Evolutionary conservation across 2,329 filamentous ascomycete genomes (phyloP).

Genomic region (Sphaerulina vaccinii): DNA sequence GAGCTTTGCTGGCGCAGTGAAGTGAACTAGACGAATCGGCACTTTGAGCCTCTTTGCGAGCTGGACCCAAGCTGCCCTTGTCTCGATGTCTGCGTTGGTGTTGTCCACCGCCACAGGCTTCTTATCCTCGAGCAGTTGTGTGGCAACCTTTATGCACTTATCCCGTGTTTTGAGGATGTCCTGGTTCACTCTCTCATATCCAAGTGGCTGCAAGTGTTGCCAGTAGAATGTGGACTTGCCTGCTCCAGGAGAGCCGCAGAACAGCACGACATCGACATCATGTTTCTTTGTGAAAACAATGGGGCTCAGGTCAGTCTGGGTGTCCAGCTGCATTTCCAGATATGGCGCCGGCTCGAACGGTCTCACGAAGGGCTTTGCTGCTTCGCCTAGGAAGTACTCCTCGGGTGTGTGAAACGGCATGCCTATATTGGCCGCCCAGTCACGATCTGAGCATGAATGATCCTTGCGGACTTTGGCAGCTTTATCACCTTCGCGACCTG

Average conservation of each 20-base stretch:
- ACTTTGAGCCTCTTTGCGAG: constrained; percentile 69
- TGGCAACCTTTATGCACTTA: constrained; percentile 69
- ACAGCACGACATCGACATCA: constrained; percentile 72
- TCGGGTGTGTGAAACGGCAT: constrained; percentile 83
- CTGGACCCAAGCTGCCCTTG: constrained; percentile 73
- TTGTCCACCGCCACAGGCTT: constrained; percentile 82
- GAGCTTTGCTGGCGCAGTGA: constrained; percentile 68
- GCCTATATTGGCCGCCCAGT: constrained; percentile 82
- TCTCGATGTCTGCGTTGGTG: constrained; percentile 83
- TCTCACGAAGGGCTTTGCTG: constrained; percentile 63
- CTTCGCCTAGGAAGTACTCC: constrained; percentile 77
- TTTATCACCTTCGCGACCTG: constrained; percentile 48
- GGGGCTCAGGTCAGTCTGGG: constrained; percentile 35
- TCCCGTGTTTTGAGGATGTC: constrained; percentile 75
- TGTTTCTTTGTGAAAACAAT: constrained; percentile 58
- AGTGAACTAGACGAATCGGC: constrained; percentile 81
- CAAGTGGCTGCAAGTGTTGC: constrained; percentile 71
- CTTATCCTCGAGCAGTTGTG: constrained; percentile 59
- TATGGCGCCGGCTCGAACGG: constrained; percentile 69
- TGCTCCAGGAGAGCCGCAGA: constrained; percentile 83
- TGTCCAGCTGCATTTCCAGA: constrained; percentile 36
- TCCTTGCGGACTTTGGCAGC: constrained; percentile 50
- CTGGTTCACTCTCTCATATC: constrained; percentile 85
- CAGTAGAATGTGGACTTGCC: constrained; percentile 93
- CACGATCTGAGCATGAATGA: constrained; percentile 62